Conservation (phyloP, 768 basidiomycete species). For the Podaxis sp. region DNA sequence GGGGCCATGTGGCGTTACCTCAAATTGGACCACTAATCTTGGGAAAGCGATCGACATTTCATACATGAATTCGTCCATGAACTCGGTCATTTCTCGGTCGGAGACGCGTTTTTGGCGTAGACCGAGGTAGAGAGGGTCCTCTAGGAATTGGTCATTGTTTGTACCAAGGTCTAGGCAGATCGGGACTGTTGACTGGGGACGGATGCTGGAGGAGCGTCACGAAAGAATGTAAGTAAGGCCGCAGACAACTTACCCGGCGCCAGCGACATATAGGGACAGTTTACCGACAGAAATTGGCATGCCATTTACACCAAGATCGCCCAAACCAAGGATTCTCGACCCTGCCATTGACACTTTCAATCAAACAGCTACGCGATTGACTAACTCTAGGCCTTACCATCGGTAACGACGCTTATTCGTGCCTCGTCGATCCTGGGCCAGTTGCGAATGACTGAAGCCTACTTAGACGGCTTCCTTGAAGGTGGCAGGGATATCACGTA, state of each 20-base stretch:
- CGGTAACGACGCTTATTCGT: conserved; percentile 91
- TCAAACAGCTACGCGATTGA: conserved; percentile 11
- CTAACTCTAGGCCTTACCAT: conserved; percentile 42
- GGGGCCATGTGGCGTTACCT: conserved; percentile 34
- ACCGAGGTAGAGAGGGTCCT: conserved; percentile 90
- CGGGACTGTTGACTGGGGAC: conserved; percentile 73
- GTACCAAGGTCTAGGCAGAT: conserved; percentile 89
- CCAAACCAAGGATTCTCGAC: conserved; percentile 86
- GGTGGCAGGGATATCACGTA: conserved; percentile 13
- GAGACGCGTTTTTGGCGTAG: conserved; percentile 65
- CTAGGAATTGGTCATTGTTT: conserved; percentile 72
- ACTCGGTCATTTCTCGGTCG: conserved; percentile 63
- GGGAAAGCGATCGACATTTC: conserved; percentile 76
- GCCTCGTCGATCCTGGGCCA: conserved; percentile 73
- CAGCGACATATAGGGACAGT: conserved; percentile 84
- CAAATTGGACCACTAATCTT: conserved; percentile 81
- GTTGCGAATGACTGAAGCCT: conserved; percentile 49
- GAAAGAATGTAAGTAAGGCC: neutral
- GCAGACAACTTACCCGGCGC: conserved; percentile 63
- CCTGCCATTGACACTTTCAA: conserved; percentile 36
- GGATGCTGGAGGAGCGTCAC: conserved; percentile 44
- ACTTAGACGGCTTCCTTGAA: neutral
- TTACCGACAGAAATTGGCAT: conserved; percentile 94
- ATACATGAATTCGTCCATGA: conserved; percentile 92
- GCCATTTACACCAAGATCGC: conserved; percentile 78